These are phyloP conservation scores for Angomonas desouzai DNA, from an alignment of 208 protist genomes.

Conservation along the genomic window DNA sequence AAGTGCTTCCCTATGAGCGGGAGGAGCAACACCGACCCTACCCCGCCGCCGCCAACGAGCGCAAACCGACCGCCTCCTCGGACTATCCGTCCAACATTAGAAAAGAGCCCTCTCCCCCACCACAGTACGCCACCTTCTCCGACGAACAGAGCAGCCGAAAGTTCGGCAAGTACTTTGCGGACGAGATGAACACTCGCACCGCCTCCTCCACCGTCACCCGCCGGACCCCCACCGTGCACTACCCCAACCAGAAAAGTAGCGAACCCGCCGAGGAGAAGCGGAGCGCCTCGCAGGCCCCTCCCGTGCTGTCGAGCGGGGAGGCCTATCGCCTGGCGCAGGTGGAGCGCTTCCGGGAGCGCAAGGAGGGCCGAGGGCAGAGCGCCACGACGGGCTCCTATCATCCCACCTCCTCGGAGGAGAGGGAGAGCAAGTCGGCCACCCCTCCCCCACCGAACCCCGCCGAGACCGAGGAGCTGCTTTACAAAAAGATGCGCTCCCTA, in stretches of 20 bases:
- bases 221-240: not conserved
- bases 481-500: slow-evolving; percentile 1
- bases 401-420: not conserved
- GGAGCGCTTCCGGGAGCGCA: slow-evolving; percentile 52
- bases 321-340: slow-evolving; percentile 72
- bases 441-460: slow-evolving; percentile 2
- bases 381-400: not conserved
- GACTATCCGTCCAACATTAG: no score
- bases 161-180: not conserved
- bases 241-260: not conserved
- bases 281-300: not conserved
- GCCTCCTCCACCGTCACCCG: slow-evolving; percentile 3
- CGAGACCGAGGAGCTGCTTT: not conserved
- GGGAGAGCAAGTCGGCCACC: no score
- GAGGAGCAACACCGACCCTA: no score
- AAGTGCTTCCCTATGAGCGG: not conserved
- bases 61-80: no score
- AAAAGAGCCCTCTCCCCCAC: no score
- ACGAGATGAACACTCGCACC: not conserved
- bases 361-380: slow-evolving; percentile 13
- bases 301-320: slow-evolving; percentile 44
- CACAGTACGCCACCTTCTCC: not conserved
- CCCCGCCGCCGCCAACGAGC: no score
- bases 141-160: not conserved
- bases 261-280: no score